Evolutionary conservation across 441 rosid species (phyloP).

Genomic region (Adansonia gregorii): DNA sequence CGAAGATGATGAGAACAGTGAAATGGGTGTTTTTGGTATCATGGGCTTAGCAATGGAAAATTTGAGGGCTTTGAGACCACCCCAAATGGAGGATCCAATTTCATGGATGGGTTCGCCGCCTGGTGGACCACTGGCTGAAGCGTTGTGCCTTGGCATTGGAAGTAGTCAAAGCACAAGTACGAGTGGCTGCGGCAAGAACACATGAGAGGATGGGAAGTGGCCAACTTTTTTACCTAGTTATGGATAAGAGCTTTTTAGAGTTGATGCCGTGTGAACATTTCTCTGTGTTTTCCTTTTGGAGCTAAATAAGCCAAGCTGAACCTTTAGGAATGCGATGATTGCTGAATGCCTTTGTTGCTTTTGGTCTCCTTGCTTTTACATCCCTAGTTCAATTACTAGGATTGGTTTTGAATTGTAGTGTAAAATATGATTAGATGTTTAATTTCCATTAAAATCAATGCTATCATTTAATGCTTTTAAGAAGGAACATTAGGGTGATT

Average conservation of each 20-base stretch:
- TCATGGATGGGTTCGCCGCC: slow-evolving; percentile 64
- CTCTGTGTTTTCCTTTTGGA: background rate
- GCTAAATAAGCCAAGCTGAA: background rate
- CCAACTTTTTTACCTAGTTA: slow-evolving; percentile 11
- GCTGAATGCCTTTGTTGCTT: slow-evolving; percentile 11
- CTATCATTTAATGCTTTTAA: no score
- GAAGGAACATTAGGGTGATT: no score
- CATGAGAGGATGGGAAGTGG: slow-evolving; percentile 26
- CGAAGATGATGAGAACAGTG: slow-evolving; percentile 35
- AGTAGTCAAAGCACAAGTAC: slow-evolving; percentile 45
- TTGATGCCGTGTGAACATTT: background rate
- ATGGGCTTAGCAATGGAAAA: slow-evolving; percentile 32
- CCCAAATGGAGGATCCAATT: slow-evolving; percentile 52
- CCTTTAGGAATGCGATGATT: background rate
- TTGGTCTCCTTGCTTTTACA: background rate
- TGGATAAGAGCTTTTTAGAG: background rate
- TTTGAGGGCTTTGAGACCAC: slow-evolving; percentile 34
- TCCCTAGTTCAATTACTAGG: no score
- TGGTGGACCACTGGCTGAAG: slow-evolving; percentile 78
- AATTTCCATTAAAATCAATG: no score
- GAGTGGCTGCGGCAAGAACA: slow-evolving; percentile 50
- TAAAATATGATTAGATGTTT: no score
- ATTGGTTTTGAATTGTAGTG: no score
- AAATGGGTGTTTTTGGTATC: slow-evolving; percentile 34
- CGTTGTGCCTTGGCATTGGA: slow-evolving; percentile 69